phyloP scores from a whole-genome alignment of 306 rosid species.

The Cicer pinnatifidum region DNA sequence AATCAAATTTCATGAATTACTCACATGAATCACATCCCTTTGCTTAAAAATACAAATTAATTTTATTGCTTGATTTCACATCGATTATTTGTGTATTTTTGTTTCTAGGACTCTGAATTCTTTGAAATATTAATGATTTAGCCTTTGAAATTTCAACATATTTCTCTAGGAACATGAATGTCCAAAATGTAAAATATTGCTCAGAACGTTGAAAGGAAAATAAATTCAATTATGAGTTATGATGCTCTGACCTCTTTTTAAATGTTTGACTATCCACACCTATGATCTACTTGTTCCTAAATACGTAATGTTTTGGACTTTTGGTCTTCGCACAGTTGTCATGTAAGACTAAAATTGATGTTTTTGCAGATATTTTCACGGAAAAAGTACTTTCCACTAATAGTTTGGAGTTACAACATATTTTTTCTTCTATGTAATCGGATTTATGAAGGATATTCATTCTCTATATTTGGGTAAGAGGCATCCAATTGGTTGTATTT shows the following conservation, averaged over 20 bases:
- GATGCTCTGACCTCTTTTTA: not conserved
- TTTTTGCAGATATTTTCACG: constrained; percentile 71
- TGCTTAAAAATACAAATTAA: not conserved
- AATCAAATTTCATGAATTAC: constrained; percentile 7
- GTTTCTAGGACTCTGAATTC: constrained; percentile 2
- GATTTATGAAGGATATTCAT: constrained; percentile 86
- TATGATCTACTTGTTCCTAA: constrained; percentile 6
- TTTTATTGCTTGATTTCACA: constrained; percentile 15
- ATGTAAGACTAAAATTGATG: constrained; percentile 32
- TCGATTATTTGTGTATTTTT: constrained; percentile 21
- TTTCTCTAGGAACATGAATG: constrained; percentile 6
- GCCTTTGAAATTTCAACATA: not conserved
- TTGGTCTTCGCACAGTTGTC: constrained; percentile 27
- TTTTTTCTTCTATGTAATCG: constrained; percentile 90
- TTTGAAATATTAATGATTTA: not conserved
- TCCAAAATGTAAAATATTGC: not conserved
- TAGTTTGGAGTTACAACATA: constrained; percentile 81
- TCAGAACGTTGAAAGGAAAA: constrained; percentile 12
- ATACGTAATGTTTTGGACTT: constrained; percentile 10
- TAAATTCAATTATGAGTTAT: not conserved
- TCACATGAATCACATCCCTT: not conserved
- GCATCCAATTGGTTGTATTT: constrained; percentile 43
- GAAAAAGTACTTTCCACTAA: constrained; percentile 64
- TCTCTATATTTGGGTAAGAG: constrained; percentile 83
- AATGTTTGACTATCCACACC: not conserved